Evolutionary conservation across 352 stramenopile species (phyloP).

Genomic region (Pythium pyrilobum): DNA sequence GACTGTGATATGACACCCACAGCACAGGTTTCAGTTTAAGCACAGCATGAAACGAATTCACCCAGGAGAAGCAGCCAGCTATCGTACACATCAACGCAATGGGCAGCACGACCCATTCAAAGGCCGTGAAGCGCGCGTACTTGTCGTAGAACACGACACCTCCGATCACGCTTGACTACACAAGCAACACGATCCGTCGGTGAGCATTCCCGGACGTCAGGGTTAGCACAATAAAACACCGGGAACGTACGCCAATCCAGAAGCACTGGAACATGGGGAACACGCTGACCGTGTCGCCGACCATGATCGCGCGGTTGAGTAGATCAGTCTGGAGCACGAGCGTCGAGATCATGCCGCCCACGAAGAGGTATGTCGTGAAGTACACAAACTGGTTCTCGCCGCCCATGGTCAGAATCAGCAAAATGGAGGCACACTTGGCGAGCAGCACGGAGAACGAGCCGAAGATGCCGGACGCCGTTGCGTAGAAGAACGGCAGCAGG

Average conservation of each 20-base stretch:
- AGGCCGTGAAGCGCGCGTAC: conserved; percentile 69
- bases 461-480: conserved; percentile 78
- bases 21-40: not conserved
- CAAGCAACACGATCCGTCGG: conserved; percentile 10
- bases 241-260: conserved; percentile 69
- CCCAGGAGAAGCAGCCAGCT: not conserved
- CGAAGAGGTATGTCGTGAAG: conserved; percentile 81
- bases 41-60: not conserved
- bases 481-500: conserved; percentile 72
- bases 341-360: conserved; percentile 75
- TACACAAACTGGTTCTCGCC: conserved; percentile 84
- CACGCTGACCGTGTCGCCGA: conserved; percentile 75
- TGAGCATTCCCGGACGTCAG: not conserved
- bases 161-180: conserved; percentile 74
- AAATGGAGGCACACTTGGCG: conserved; percentile 78
- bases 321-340: conserved; percentile 80
- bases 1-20: conserved; percentile 27
- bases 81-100: conserved; percentile 67
- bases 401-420: conserved; percentile 72
- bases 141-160: conserved; percentile 86
- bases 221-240: not conserved
- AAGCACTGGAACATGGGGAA: conserved; percentile 89
- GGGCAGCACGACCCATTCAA: conserved; percentile 80
- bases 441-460: conserved; percentile 79
- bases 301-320: conserved; percentile 83